Conservation (phyloP, 2,329 filamentous ascomycete species). For the Decorospora gaudefroyi region DNA sequence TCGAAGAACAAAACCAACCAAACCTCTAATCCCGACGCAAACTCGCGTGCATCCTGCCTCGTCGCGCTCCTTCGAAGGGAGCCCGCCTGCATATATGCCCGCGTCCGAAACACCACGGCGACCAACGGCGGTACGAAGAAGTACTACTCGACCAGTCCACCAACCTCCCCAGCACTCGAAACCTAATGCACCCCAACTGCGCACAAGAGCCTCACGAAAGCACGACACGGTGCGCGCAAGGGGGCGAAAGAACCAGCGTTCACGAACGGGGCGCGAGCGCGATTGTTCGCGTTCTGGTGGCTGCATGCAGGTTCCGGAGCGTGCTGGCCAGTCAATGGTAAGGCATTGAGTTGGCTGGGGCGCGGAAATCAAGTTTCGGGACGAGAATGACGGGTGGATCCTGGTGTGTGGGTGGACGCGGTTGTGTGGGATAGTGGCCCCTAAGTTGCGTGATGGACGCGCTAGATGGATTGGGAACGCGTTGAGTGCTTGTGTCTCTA, state of each 20-base stretch:
- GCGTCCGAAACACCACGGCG: constrained; percentile 29
- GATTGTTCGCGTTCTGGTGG: background rate
- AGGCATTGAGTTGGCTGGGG: constrained; percentile 17
- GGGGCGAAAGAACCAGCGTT: constrained; percentile 2
- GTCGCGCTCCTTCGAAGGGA: constrained; percentile 26
- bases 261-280: constrained; percentile 11
- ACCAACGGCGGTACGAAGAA: no score
- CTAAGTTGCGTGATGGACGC: constrained; percentile 25
- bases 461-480: constrained; percentile 32
- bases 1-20: constrained; percentile 12
- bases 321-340: constrained; percentile 4
- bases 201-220: no score
- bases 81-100: constrained; percentile 17
- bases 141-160: constrained; percentile 10
- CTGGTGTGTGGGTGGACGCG: constrained; percentile 28
- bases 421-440: constrained; percentile 13
- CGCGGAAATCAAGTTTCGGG: constrained; percentile 9
- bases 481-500: constrained; percentile 25
- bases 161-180: no score
- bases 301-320: constrained; percentile 7
- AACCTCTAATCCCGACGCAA: constrained; percentile 12
- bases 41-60: constrained; percentile 34
- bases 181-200: background rate
- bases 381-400: no score
- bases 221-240: no score